phyloP scores from a whole-genome alignment of 2,329 filamentous ascomycete genomes.

The Talaromyces sp. region DNA sequence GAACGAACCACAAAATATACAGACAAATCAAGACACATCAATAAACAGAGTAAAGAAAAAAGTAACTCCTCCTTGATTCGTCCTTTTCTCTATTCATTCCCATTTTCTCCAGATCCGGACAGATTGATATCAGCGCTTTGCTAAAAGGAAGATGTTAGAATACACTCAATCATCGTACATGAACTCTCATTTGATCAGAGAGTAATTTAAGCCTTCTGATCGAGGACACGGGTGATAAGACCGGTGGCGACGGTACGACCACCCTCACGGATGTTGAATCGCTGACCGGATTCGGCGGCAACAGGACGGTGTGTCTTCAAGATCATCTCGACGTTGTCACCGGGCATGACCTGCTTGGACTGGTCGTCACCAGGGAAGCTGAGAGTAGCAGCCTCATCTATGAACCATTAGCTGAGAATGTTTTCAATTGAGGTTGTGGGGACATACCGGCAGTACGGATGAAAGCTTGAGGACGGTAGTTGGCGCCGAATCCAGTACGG shows the following conservation, averaged over 20 bases:
- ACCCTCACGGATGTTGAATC: conserved; percentile 98
- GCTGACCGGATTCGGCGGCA: conserved; percentile 85
- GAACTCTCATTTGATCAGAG: not conserved
- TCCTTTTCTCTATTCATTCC: conserved; percentile 21
- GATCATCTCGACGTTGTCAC: conserved; percentile 98
- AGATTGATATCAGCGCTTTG: conserved; percentile 33
- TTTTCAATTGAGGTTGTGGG: not conserved
- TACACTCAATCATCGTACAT: conserved; percentile 12
- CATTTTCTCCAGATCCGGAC: conserved; percentile 7
- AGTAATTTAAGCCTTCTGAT: conserved; percentile 22
- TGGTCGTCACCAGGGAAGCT: conserved; percentile 81
- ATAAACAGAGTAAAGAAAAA: not conserved
- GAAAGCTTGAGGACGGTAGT: conserved; percentile 97
- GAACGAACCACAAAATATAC: conserved; percentile 1
- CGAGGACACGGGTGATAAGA: conserved; percentile 69
- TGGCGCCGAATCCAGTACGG: conserved; percentile 90
- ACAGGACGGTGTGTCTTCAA: conserved; percentile 80
- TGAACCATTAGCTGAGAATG: not conserved
- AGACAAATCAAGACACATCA: not conserved
- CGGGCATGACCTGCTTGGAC: conserved; percentile 88
- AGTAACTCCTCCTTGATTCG: conserved; percentile 20
- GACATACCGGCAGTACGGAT: conserved; percentile 83
- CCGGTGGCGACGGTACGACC: conserved; percentile 84
- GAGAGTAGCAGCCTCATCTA: conserved; percentile 68
- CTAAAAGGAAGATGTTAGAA: conserved; percentile 17